phyloP scores from a whole-genome alignment of 2,329 filamentous ascomycete genomes.

The Penicillium concentricum region DNA sequence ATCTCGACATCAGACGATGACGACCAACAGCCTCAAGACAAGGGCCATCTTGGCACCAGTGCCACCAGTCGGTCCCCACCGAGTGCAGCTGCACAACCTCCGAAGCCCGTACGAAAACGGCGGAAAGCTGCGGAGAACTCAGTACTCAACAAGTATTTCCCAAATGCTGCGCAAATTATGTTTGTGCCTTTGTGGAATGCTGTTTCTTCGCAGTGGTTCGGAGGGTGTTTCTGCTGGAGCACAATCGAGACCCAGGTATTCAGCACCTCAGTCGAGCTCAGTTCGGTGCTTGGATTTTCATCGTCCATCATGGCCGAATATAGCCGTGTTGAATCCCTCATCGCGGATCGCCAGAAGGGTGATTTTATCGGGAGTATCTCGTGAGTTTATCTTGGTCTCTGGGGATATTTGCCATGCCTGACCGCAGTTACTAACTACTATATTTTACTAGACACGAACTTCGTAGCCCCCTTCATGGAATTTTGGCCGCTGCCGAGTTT shows the following conservation, averaged over 20 bases:
- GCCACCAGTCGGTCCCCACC: constrained; percentile 7
- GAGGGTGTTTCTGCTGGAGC: constrained; percentile 48
- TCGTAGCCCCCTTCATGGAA: constrained; percentile 45
- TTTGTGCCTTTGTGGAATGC: constrained; percentile 55
- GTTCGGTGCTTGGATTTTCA: constrained; percentile 43
- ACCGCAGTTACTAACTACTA: not conserved
- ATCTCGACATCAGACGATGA: constrained; percentile 49
- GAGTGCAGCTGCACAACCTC: constrained; percentile 5
- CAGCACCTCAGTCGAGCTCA: constrained; percentile 38
- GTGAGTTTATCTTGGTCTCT: constrained; percentile 14
- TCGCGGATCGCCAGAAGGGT: constrained; percentile 45
- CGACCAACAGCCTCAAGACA: constrained; percentile 29
- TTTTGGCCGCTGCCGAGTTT: constrained; percentile 44
- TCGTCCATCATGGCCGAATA: constrained; percentile 46
- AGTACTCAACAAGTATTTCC: constrained; percentile 47
- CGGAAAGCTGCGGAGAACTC: constrained; percentile 38
- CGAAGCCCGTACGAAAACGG: constrained; percentile 26
- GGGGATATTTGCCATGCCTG: no score
- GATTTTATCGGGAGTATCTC: constrained; percentile 48
- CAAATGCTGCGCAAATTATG: constrained; percentile 48
- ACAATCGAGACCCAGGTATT: constrained; percentile 38
- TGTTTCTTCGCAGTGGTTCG: constrained; percentile 48
- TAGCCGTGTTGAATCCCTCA: constrained; percentile 43
- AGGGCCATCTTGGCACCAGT: constrained; percentile 10
- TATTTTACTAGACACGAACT: constrained; percentile 37